Evolutionary conservation across 164 flowering plant species (phyloP).

Genomic region (Berberis vulgaris): DNA sequence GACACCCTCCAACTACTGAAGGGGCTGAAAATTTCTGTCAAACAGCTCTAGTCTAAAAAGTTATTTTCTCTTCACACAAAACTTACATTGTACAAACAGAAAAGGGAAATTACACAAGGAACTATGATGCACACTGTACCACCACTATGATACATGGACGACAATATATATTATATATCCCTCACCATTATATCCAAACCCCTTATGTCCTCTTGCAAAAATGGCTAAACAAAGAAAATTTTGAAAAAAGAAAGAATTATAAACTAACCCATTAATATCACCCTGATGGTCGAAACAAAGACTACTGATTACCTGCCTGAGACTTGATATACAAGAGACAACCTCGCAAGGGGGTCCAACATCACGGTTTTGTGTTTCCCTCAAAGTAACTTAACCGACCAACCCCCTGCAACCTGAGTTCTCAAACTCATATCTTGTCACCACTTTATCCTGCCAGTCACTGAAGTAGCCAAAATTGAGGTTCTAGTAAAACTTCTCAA

Average conservation of each 20-base stretch:
- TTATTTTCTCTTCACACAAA: conserved; percentile 21
- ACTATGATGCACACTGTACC: conserved; percentile 3
- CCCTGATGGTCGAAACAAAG: conserved; percentile 18
- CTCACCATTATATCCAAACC: conserved; percentile 16
- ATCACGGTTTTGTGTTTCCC: background rate
- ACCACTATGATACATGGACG: conserved; percentile 24
- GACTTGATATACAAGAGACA: conserved; percentile 50
- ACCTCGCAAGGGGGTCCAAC: background rate
- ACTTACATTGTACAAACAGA: conserved; percentile 27
- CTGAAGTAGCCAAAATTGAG: background rate
- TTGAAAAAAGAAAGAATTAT: conserved; percentile 8
- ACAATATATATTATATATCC: conserved; percentile 11
- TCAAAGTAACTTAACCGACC: background rate
- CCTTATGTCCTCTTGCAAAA: conserved; percentile 7
- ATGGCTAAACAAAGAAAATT: conserved; percentile 16
- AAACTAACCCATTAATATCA: conserved; percentile 30
- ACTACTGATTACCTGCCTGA: conserved; percentile 28
- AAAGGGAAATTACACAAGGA: conserved; percentile 18
- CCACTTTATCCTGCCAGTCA: conserved; percentile 1
- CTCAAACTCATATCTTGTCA: background rate
- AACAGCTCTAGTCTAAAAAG: background rate
- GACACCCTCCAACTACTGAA: too few relatives aligned
- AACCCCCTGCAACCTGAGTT: conserved; percentile 18
- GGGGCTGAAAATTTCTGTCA: background rate
- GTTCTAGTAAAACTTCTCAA: conserved; percentile 6